Percentiles rank a stretch among this genome's conserved stretches.
phyloP scores from a whole-genome alignment of 2,329 filamentous ascomycete genomes.

The Xylaria sp. region DNA sequence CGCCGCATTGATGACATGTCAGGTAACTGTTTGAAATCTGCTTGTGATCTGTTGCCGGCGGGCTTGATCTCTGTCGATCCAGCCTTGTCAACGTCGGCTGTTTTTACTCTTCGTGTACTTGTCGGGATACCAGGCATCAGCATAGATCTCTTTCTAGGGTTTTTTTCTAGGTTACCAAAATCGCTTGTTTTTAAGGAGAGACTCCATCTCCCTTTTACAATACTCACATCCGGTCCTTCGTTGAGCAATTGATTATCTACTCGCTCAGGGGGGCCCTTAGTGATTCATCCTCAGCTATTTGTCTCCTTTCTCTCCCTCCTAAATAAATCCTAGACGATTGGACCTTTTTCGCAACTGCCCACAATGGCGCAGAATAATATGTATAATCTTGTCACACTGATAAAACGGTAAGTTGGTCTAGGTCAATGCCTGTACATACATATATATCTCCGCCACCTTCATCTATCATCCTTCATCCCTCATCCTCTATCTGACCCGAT shows the following conservation, averaged over 20 bases:
- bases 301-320: background rate
- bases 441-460: constrained; percentile 7
- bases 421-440: background rate
- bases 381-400: constrained; percentile 96
- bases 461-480: constrained; percentile 14
- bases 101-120: background rate
- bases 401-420: constrained; percentile 83
- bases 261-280: constrained; percentile 13
- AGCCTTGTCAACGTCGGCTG: constrained; percentile 21
- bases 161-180: constrained; percentile 15
- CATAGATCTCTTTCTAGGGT: constrained; percentile 26
- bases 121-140: constrained; percentile 30
- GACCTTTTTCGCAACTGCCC: constrained; percentile 16
- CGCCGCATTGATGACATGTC: constrained; percentile 19
- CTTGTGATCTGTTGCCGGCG: background rate
- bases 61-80: constrained; percentile 13
- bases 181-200: background rate
- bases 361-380: constrained; percentile 83
- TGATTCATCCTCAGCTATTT: background rate
- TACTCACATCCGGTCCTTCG: background rate
- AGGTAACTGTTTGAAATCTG: constrained; percentile 21
- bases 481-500: constrained; percentile 57
- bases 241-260: constrained; percentile 7
- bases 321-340: constrained; percentile 12
- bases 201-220: constrained; percentile 11